phyloP scores from a whole-genome alignment of 2,329 filamentous ascomycete species.

The Truncatella angustata region DNA sequence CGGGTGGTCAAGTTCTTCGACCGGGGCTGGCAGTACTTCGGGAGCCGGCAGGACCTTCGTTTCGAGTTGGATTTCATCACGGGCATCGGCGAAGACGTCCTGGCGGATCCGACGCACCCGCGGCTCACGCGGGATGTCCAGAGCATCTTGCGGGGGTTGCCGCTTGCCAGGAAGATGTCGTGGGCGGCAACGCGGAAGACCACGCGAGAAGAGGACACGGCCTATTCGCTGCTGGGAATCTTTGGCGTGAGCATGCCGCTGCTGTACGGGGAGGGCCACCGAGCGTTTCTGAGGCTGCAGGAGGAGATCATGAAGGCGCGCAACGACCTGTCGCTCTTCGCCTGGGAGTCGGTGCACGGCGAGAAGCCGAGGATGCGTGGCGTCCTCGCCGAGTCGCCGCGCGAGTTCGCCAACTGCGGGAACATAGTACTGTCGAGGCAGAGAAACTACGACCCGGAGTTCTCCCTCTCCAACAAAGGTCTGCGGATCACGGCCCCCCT shows the following conservation, averaged over 20 bases:
- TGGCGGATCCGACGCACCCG: background rate
- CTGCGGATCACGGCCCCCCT: too few species aligned
- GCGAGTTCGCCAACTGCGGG: background rate
- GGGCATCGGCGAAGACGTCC: background rate
- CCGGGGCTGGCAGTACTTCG: background rate
- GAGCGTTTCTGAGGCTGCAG: constrained; percentile 27
- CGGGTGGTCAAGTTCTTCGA: background rate
- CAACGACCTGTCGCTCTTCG: background rate
- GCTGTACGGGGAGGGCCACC: constrained; percentile 29
- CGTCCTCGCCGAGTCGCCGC: background rate
- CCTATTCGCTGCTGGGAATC: too few species aligned
- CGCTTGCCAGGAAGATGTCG: constrained; percentile 3
- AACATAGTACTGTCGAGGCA: too few species aligned
- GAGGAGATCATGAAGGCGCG: constrained; percentile 23
- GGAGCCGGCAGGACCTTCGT: background rate
- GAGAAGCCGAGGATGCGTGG: background rate
- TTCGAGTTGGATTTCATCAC: background rate
- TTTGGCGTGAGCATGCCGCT: constrained; percentile 28
- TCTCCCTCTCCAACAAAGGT: too few species aligned
- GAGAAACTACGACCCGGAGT: too few species aligned
- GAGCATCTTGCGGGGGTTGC: background rate
- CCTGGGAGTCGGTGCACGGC: background rate
- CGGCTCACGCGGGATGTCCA: too few species aligned
- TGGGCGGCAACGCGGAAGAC: constrained; percentile 27
- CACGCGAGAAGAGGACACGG: constrained; percentile 25